Conservation (phyloP, 228 moss, liverwort and hornwort genomes). For the Sphagnum fallax region DNA sequence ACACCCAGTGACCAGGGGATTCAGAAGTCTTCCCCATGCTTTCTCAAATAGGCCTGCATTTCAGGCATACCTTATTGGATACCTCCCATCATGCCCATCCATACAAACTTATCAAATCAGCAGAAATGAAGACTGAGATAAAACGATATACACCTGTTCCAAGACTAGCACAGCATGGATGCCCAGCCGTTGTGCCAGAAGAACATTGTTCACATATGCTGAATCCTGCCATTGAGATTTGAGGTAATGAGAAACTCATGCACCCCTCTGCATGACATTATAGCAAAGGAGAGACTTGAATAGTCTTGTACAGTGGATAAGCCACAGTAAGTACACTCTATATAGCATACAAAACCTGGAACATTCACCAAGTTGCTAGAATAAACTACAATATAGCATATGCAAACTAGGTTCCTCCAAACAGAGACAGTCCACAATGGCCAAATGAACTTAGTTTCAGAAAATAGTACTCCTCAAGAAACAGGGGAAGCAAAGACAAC, state of each 20-base stretch:
- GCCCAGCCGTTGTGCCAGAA: constrained; percentile 64
- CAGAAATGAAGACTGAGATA: background rate
- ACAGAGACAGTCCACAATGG: too few relatives aligned
- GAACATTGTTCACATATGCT: constrained; percentile 66
- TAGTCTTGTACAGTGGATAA: background rate
- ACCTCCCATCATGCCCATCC: background rate
- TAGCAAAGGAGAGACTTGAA: background rate
- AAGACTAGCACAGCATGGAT: constrained; percentile 74
- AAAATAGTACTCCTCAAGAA: background rate
- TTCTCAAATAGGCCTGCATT: too few relatives aligned
- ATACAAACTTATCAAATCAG: background rate
- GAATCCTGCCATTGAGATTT: constrained; percentile 37
- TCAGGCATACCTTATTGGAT: too few relatives aligned
- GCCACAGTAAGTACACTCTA: background rate
- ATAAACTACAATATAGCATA: background rate
- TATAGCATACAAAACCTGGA: background rate
- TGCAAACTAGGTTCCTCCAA: too few relatives aligned
- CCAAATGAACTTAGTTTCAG: too few relatives aligned
- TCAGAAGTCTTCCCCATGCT: too few relatives aligned
- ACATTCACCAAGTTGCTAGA: background rate
- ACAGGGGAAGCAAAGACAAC: constrained; percentile 14
- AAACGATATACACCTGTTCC: constrained; percentile 49
- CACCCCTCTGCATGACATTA: too few relatives aligned
- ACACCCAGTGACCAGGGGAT: too few relatives aligned
- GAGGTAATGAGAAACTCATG: background rate